Base-by-base conservation (phyloP, 805 yeast genomes). In the Metschnikowia cerradonensis region DNA sequence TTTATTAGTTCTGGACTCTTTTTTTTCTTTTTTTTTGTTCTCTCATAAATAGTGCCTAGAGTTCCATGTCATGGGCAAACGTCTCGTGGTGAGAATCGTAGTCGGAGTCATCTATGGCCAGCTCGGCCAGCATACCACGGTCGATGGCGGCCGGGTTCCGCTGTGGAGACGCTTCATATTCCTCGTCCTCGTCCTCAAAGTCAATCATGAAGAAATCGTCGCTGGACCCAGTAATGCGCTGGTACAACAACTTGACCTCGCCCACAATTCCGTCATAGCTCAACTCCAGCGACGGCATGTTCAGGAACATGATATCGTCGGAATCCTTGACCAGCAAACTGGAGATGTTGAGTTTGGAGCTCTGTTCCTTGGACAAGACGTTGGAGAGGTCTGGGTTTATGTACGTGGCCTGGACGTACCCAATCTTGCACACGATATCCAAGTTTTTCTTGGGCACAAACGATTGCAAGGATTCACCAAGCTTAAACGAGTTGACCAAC, bases 191-290 rank as follows among this genome's bases (percentile, higher is more conserved):
- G 66, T 92, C 98, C 68, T 92, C 97, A 64, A 92, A 92, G 68
- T 92, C 98, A 39, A 92, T 88, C 66, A 90, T 96, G 64, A 92
- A 92, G 71, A 94, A 94, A 68, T 92, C 98, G 60, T 92, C 97
- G 64, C 88, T 94, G 1, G 96, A 81, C 8, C 98, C 98, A 10
- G 94, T 95, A 54, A 92, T 84, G 50, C 78, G 76, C 53, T 81
- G 83, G 66, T 89, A 92, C 39, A 92, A 65, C 19, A 80, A 71
- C 63, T 83, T 86, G 6, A 91, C 90, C 53, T 90, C 94, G 2
- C 91, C 83, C 17, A 92, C 81, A 3, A 88, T 80, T 31, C 97
- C 98, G 65, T 92, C 97, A 66, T 90, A 92, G 36, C 96, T 86
- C 31, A 94, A 78, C 63, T 92, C 98, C 6, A 87, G 75, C 0